Conservation (phyloP, 2,329 filamentous ascomycete species). For the Ceratocystis cubensis region DNA sequence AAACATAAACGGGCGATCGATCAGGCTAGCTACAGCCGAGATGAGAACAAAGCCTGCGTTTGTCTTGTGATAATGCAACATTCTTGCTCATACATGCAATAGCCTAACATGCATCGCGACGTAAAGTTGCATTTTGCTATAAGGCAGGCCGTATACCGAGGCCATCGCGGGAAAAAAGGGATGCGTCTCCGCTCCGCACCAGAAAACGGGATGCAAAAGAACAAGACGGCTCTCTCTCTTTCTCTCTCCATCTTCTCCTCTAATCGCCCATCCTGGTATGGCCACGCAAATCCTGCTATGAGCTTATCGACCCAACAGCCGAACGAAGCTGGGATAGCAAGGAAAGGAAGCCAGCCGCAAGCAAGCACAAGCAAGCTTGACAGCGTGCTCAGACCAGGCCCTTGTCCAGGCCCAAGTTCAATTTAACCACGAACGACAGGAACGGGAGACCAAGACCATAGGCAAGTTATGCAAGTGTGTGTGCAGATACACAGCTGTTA, state of each 20-base stretch:
- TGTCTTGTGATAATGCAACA: background rate
- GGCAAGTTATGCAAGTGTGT: background rate
- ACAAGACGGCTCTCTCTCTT: background rate
- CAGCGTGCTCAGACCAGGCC: background rate
- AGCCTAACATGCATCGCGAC: background rate
- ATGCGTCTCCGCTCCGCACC: no score
- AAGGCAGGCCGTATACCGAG: no score
- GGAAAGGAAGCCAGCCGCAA: background rate
- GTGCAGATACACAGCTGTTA: background rate
- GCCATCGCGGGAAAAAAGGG: background rate
- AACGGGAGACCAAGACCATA: background rate
- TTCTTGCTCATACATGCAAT: background rate
- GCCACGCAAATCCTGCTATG: background rate
- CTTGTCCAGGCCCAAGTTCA: background rate
- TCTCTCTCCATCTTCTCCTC: background rate
- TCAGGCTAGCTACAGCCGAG: slow-evolving; percentile 1
- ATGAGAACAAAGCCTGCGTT: background rate
- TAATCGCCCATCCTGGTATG: background rate
- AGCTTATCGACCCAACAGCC: slow-evolving; percentile 6
- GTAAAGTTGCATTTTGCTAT: no score
- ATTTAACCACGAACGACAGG: background rate
- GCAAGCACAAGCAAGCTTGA: background rate
- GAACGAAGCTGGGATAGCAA: background rate
- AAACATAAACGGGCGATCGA: background rate
- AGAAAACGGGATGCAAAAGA: background rate